Conservation (phyloP, 2,329 filamentous ascomycete genomes). For the Calonectria hawksworthii region DNA sequence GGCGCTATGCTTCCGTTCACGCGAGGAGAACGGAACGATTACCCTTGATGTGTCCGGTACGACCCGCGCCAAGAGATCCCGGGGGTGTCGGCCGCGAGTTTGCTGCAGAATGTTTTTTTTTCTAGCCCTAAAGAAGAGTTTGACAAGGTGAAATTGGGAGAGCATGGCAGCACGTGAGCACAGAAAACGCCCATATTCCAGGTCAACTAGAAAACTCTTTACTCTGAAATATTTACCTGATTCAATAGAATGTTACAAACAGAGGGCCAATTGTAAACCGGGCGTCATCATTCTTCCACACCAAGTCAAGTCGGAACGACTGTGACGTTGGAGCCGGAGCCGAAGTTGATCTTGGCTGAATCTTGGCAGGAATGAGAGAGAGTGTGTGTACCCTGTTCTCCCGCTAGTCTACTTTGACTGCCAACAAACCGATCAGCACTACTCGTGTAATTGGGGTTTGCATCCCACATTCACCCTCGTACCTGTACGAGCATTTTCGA, state of each 20-base stretch:
- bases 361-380: neutral
- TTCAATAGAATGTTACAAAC: neutral
- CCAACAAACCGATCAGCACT: neutral
- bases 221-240: neutral
- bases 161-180: neutral
- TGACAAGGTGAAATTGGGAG: neutral
- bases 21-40: neutral
- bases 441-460: neutral
- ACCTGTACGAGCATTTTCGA: neutral
- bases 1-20: neutral
- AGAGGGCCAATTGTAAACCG: neutral
- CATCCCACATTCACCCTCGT: neutral
- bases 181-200: neutral
- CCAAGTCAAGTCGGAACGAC: neutral
- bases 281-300: neutral
- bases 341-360: neutral
- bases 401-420: neutral
- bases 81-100: neutral
- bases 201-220: neutral
- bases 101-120: neutral
- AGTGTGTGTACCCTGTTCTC: neutral
- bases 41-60: neutral
- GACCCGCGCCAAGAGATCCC: constrained; percentile 5
- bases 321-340: neutral
- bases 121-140: neutral